A percentile compares a stretch with the other conserved stretches of the same genome.
Conservation (phyloP, 495 filamentous ascomycete species). For the Penicillium angulare region DNA sequence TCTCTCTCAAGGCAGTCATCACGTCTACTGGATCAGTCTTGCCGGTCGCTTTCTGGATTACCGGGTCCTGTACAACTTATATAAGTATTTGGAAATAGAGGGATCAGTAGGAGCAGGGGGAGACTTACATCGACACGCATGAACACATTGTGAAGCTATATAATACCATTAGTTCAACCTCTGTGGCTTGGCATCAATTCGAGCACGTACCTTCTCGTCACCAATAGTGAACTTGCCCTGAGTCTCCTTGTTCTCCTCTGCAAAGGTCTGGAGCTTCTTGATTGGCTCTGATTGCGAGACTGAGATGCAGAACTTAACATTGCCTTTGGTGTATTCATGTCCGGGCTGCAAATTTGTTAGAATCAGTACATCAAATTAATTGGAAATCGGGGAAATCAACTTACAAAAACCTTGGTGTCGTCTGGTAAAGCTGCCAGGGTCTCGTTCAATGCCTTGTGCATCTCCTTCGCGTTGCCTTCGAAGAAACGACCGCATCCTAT, state of each 20-base stretch:
- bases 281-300: slow-evolving; percentile 73
- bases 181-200: not conserved
- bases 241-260: slow-evolving; percentile 77
- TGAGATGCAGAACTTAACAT: slow-evolving; percentile 79
- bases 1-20: slow-evolving; percentile 80
- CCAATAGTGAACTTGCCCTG: slow-evolving; percentile 97
- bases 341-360: slow-evolving; percentile 70
- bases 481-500: slow-evolving; percentile 89
- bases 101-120: not conserved
- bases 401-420: slow-evolving; percentile 89
- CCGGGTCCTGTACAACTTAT: slow-evolving; percentile 60
- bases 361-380: not conserved
- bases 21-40: slow-evolving; percentile 81
- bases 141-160: slow-evolving; percentile 91
- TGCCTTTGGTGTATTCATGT: slow-evolving; percentile 96
- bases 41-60: slow-evolving; percentile 79
- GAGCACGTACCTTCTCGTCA: slow-evolving; percentile 79
- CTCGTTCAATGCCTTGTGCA: slow-evolving; percentile 89
- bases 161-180: slow-evolving; percentile 7
- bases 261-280: slow-evolving; percentile 73
- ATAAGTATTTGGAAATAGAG: not conserved
- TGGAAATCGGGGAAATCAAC: slow-evolving; percentile 24
- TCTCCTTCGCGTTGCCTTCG: slow-evolving; percentile 84
- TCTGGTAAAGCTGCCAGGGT: slow-evolving; percentile 78
- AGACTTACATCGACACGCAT: slow-evolving; percentile 79